Conservation (phyloP, 2,329 filamentous ascomycete species). For the Dactylellina drechsleri region DNA sequence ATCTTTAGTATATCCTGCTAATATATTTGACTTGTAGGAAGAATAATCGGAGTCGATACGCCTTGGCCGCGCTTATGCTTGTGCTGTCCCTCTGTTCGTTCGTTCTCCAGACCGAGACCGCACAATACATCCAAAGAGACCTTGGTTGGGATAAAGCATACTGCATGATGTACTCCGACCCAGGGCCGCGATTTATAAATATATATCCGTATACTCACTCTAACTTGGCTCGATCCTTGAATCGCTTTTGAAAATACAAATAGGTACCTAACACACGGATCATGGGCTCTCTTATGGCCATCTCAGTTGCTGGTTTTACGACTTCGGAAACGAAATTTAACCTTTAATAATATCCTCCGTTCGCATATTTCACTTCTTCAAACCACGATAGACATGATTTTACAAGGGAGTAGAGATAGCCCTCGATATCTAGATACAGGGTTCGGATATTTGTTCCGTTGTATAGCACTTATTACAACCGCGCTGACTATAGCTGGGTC, state of each 20-base stretch:
- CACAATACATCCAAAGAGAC: conserved; percentile 91
- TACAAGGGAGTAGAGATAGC: conserved; percentile 64
- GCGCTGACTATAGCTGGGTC: conserved; percentile 89
- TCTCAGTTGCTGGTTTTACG: conserved; percentile 82
- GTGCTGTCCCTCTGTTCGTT: conserved; percentile 85
- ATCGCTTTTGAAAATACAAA: background rate
- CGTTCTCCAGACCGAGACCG: conserved; percentile 89
- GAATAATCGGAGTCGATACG: conserved; percentile 82
- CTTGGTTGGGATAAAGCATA: conserved; percentile 98
- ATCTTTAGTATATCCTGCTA: conserved; percentile 57
- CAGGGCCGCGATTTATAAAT: background rate
- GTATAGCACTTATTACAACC: conserved; percentile 82
- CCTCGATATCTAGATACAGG: conserved; percentile 64
- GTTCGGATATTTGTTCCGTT: conserved; percentile 78
- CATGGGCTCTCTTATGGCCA: conserved; percentile 91
- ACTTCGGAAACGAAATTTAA: conserved; percentile 78
- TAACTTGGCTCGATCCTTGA: background rate
- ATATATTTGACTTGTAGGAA: conserved; percentile 64
- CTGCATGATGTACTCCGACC: conserved; percentile 82
- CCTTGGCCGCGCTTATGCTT: conserved; percentile 85
- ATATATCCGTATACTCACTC: too few species aligned
- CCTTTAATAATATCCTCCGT: conserved; percentile 88
- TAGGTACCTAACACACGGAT: conserved; percentile 86
- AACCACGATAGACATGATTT: conserved; percentile 82
- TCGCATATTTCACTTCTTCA: conserved; percentile 72